phyloP scores from a whole-genome alignment of 192 early-diverging fungal species.

The Umbelopsis ramanniana region DNA sequence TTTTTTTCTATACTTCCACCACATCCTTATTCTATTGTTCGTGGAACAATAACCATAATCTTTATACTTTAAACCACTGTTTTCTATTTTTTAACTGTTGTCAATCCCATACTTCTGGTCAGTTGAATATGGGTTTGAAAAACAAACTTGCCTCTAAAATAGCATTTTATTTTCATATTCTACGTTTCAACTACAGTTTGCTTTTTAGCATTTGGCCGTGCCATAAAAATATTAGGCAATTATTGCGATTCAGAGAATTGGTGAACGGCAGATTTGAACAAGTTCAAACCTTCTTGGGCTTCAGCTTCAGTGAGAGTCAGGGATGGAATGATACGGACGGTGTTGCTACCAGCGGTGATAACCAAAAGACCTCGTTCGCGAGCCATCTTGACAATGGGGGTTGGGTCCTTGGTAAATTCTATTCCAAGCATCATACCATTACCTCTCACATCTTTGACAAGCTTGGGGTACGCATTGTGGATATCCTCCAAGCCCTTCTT shows the following conservation, averaged over 20 bases:
- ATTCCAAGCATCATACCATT: slow-evolving; percentile 88
- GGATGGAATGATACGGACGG: slow-evolving; percentile 91
- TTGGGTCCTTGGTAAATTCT: slow-evolving; percentile 73
- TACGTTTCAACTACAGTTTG: not conserved
- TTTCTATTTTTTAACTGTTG: no score
- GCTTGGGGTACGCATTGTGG: slow-evolving; percentile 45
- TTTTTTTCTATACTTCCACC: no score
- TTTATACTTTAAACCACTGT: no score
- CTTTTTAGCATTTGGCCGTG: not conserved
- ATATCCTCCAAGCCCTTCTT: slow-evolving; percentile 51
- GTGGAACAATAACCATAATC: no score
- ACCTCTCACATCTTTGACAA: slow-evolving; percentile 82
- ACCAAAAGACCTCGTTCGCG: slow-evolving; percentile 87
- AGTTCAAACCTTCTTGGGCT: slow-evolving; percentile 71
- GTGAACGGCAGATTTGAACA: slow-evolving; percentile 69
- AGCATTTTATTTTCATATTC: no score
- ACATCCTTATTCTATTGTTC: no score
- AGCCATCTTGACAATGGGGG: slow-evolving; percentile 71
- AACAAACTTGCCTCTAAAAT: no score
- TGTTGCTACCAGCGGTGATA: slow-evolving; percentile 85
- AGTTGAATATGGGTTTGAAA: no score
- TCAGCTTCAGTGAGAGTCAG: slow-evolving; percentile 81
- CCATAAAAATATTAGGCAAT: not conserved
- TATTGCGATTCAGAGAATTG: slow-evolving; percentile 26
- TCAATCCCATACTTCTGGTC: no score